A percentile compares a stretch with the other conserved stretches of the same genome.
Conservation (phyloP, 2,329 filamentous ascomycete species). For the Clonostachys byssicola region DNA sequence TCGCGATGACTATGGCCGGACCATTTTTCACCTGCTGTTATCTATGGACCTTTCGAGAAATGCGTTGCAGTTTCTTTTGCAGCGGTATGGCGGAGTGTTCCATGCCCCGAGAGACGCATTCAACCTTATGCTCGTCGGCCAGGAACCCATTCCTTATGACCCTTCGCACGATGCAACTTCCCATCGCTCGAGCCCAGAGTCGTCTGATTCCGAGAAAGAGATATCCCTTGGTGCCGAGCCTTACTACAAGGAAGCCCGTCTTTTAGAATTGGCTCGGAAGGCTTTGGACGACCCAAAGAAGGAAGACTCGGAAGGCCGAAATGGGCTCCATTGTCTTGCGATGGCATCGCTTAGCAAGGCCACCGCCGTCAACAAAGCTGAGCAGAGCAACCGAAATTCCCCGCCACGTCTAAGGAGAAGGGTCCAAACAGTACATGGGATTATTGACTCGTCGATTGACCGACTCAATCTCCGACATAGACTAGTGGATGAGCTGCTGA, state of each 20-base stretch:
- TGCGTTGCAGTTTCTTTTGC: constrained; percentile 24
- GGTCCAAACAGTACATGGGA: background rate
- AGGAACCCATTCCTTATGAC: constrained; percentile 4
- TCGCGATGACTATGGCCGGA: constrained; percentile 47
- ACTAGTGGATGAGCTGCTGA: constrained; percentile 22
- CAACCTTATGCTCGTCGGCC: constrained; percentile 12
- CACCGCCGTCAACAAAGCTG: constrained; percentile 25
- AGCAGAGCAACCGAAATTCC: background rate
- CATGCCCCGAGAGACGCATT: constrained; percentile 46
- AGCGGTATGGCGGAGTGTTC: constrained; percentile 19
- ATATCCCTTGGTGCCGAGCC: too few relatives aligned
- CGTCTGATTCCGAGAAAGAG: background rate
- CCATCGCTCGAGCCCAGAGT: background rate
- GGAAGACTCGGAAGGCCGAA: constrained; percentile 39
- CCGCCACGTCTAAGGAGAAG: constrained; percentile 2
- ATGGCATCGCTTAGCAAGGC: constrained; percentile 40
- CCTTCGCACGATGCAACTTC: background rate
- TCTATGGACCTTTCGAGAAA: constrained; percentile 16
- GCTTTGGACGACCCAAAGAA: constrained; percentile 9
- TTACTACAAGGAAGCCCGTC: too few relatives aligned
- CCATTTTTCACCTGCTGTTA: constrained; percentile 40
- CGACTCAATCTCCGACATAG: constrained; percentile 9
- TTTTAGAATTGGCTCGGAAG: background rate
- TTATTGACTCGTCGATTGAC: constrained; percentile 24
- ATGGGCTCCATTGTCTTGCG: constrained; percentile 55